These are phyloP conservation scores for Ogataea saltuana DNA, from an alignment of 805 yeast species.

Conservation along the genomic window DNA sequence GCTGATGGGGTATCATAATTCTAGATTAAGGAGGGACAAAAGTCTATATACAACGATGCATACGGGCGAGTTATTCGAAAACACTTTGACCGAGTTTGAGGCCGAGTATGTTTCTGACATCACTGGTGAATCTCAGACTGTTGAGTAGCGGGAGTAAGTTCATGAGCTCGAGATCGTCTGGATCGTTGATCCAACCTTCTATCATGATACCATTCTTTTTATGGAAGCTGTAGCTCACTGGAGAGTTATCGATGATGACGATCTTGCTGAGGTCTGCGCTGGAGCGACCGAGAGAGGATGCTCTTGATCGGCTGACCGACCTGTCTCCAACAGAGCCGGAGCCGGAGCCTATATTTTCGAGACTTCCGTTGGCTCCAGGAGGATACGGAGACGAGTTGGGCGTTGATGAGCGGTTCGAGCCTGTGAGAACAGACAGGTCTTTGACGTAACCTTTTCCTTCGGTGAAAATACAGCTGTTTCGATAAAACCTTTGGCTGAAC, in stretches of 20 bases:
- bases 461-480: conserved; percentile 75
- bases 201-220: conserved; percentile 88
- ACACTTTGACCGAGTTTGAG: conserved; percentile 71
- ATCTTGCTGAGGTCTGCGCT: conserved; percentile 61
- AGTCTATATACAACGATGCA: neutral
- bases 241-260: conserved; percentile 89
- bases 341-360: too few relatives aligned
- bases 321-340: conserved; percentile 19
- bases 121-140: conserved; percentile 76
- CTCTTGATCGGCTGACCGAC: conserved; percentile 33
- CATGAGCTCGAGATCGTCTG: conserved; percentile 81
- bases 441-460: conserved; percentile 86
- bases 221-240: conserved; percentile 81
- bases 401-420: conserved; percentile 14
- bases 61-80: conserved; percentile 40
- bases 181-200: conserved; percentile 98
- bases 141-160: conserved; percentile 78
- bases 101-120: conserved; percentile 76
- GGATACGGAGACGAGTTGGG: conserved; percentile 19
- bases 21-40: neutral
- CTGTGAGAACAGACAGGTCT: conserved; percentile 49
- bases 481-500: conserved; percentile 64
- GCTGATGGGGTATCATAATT: neutral
- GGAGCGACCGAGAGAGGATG: conserved; percentile 14
- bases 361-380: conserved; percentile 11